Evolutionary conservation across 2,329 filamentous ascomycete genomes (phyloP).

Genomic region (Cercospora zeae-maydis): DNA sequence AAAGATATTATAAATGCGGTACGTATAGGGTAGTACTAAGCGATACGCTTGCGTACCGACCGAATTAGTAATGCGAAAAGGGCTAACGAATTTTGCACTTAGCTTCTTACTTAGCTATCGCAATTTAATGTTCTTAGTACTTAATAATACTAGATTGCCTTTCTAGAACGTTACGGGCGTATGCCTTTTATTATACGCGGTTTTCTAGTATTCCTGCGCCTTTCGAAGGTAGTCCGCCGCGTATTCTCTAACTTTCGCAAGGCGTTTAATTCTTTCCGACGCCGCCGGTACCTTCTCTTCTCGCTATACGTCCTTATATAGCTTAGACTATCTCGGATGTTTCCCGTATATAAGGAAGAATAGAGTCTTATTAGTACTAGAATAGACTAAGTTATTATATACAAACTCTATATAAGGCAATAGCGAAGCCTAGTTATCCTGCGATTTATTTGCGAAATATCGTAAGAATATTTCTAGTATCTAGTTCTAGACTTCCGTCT

Average conservation of each 20-base stretch:
- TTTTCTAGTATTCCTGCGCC: not conserved
- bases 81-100: slow-evolving; percentile 9
- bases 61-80: slow-evolving; percentile 11
- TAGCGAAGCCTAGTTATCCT: not conserved
- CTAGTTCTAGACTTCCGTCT: slow-evolving; percentile 19
- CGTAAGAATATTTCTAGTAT: slow-evolving; percentile 14
- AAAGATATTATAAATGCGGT: slow-evolving; percentile 18
- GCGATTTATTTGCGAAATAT: slow-evolving; percentile 3
- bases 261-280: not conserved
- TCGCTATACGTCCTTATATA: not conserved
- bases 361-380: not conserved
- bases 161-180: not conserved
- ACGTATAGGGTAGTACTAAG: slow-evolving; percentile 7
- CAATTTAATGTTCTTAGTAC: slow-evolving; percentile 16
- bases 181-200: not conserved
- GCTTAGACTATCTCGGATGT: not conserved
- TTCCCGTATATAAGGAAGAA: slow-evolving; percentile 11
- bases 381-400: not conserved
- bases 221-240: not conserved
- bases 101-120: slow-evolving; percentile 15
- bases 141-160: slow-evolving; percentile 11
- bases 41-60: slow-evolving; percentile 12
- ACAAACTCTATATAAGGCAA: slow-evolving; percentile 11
- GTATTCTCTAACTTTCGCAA: not conserved
- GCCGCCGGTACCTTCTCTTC: not conserved